Evolutionary conservation across 768 basidiomycete genomes (phyloP).

Genomic region (Suillus hirtellus): DNA sequence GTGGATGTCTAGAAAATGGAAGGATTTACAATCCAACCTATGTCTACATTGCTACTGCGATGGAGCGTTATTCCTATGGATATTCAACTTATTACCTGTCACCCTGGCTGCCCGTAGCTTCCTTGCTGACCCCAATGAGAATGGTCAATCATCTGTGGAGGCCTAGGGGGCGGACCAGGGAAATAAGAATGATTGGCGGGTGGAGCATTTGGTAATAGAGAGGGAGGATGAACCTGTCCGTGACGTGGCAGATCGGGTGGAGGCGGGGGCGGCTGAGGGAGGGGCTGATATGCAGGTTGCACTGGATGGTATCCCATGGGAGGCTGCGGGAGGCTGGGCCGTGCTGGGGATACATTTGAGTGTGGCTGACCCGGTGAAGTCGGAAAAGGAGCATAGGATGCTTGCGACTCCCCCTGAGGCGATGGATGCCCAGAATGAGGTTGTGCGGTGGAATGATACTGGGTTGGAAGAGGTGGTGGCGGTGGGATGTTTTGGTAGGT

Average conservation of each 20-base stretch:
- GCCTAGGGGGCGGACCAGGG: conserved; percentile 43
- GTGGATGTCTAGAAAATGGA: conserved; percentile 9
- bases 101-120: conserved; percentile 31
- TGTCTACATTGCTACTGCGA: conserved; percentile 18
- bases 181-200: conserved; percentile 34
- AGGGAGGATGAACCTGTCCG: conserved; percentile 24
- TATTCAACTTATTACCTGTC: conserved; percentile 28
- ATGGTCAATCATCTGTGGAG: conserved; percentile 27
- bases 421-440: conserved; percentile 22
- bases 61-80: conserved; percentile 8
- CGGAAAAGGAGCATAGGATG: conserved; percentile 24
- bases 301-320: conserved; percentile 44
- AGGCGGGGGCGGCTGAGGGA: conserved; percentile 36
- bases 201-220: conserved; percentile 20
- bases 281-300: conserved; percentile 40
- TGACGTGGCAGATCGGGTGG: conserved; percentile 30
- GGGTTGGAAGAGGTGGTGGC: conserved; percentile 28
- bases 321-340: conserved; percentile 52
- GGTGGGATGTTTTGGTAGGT: conserved; percentile 20
- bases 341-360: conserved; percentile 36
- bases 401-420: conserved; percentile 21
- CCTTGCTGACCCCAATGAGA: conserved; percentile 19
- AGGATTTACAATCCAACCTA: conserved; percentile 17
- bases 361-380: conserved; percentile 27
- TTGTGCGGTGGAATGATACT: conserved; percentile 34